phyloP scores from a whole-genome alignment of 1,139 yeast species.

The Hemisphaericaspora lyxosophila region DNA sequence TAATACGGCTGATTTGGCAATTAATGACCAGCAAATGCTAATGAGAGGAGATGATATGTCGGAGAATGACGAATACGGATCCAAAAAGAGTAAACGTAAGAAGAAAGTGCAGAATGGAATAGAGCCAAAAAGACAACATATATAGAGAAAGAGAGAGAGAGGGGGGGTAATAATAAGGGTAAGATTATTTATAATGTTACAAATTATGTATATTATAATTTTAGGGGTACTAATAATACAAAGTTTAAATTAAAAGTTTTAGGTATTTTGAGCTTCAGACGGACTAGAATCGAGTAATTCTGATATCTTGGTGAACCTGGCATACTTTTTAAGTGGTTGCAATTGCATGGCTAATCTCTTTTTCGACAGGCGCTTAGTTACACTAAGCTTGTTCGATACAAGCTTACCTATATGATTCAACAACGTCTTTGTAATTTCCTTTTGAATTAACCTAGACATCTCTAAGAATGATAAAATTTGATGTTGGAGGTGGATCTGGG shows the following conservation, averaged over 20 bases:
- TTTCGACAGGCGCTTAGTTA: slow-evolving; percentile 18
- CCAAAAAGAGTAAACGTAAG: slow-evolving; percentile 34
- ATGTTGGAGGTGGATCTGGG: slow-evolving; percentile 48
- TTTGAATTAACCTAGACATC: slow-evolving; percentile 51
- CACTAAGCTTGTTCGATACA: slow-evolving; percentile 52
- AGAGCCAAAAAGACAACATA: slow-evolving; percentile 41
- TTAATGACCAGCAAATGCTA: slow-evolving; percentile 50
- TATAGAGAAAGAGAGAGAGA: slow-evolving; percentile 12
- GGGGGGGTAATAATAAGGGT: background rate
- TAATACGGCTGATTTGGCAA: slow-evolving; percentile 66
- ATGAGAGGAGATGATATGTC: slow-evolving; percentile 46
- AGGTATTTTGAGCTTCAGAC: background rate
- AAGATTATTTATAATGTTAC: background rate
- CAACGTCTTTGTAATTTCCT: slow-evolving; percentile 50
- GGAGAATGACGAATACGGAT: slow-evolving; percentile 38
- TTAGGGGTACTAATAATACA: background rate
- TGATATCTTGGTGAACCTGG: slow-evolving; percentile 22
- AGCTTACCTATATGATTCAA: slow-evolving; percentile 60
- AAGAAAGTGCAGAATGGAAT: slow-evolving; percentile 31
- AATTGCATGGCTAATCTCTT: slow-evolving; percentile 18
- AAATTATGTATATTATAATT: slow-evolving; percentile 1
- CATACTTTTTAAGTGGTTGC: slow-evolving; percentile 28
- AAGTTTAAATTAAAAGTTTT: background rate
- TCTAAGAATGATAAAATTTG: slow-evolving; percentile 56
- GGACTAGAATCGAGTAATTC: slow-evolving; percentile 4